These are phyloP conservation scores for Penicillium sclerotigenum DNA, from an alignment of 2,329 filamentous ascomycete genomes.

Conservation along the genomic window DNA sequence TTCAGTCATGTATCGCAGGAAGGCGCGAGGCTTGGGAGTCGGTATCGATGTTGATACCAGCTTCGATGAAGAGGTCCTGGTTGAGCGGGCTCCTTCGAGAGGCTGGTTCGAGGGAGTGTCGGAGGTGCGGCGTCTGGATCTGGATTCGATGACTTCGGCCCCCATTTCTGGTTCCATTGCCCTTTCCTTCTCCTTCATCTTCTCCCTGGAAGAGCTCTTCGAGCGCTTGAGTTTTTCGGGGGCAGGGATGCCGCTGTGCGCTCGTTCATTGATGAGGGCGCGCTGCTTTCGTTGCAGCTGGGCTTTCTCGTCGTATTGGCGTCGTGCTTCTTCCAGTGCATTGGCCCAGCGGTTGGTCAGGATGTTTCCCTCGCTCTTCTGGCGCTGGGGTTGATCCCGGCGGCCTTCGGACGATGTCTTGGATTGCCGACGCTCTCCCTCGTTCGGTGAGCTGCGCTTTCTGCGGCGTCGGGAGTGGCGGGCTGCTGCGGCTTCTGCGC, in stretches of 20 bases:
- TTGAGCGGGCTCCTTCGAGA: slow-evolving; percentile 20
- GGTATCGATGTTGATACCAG: slow-evolving; percentile 18
- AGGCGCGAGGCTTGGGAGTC: slow-evolving; percentile 26
- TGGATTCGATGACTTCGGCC: slow-evolving; percentile 9
- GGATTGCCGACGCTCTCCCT: slow-evolving; percentile 36
- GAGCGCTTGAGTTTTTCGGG: slow-evolving; percentile 17
- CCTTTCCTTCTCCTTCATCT: slow-evolving; percentile 4
- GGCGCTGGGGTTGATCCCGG: slow-evolving; percentile 28
- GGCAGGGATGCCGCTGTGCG: slow-evolving; percentile 15
- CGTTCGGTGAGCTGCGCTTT: slow-evolving; percentile 28
- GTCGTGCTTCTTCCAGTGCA: slow-evolving; percentile 37
- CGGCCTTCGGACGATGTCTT: slow-evolving; percentile 38
- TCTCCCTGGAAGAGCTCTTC: slow-evolving; percentile 16
- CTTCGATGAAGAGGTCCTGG: slow-evolving; percentile 28
- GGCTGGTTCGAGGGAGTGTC: slow-evolving; percentile 22
- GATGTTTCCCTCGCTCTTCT: slow-evolving; percentile 33
- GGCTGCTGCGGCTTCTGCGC: slow-evolving; percentile 9
- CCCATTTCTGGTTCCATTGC: slow-evolving; percentile 10
- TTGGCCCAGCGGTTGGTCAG: slow-evolving; percentile 35
- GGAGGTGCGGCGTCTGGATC: slow-evolving; percentile 12
- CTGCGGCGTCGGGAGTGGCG: slow-evolving; percentile 30
- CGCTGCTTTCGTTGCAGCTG: slow-evolving; percentile 22
- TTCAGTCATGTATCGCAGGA: slow-evolving; percentile 38
- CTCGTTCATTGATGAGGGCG: slow-evolving; percentile 20
- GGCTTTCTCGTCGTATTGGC: slow-evolving; percentile 35